A percentile compares a stretch with the other conserved stretches of the same genome.
These are phyloP conservation scores for Aspergillus sp. DNA, from an alignment of 2,329 filamentous ascomycete species.

Conservation along the genomic window DNA sequence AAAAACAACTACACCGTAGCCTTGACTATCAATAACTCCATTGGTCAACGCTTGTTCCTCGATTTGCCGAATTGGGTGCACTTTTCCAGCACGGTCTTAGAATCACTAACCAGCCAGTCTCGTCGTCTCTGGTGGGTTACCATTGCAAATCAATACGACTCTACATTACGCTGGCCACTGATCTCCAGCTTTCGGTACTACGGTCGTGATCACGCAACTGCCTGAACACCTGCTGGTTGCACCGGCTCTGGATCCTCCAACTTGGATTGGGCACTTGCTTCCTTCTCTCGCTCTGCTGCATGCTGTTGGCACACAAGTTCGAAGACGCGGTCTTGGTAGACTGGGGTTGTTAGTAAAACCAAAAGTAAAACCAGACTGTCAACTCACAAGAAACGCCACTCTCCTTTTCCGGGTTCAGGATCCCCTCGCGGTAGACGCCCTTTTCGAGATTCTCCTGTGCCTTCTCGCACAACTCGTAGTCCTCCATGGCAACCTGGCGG, in stretches of 20 bases:
- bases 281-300: conserved; percentile 30
- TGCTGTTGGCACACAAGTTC: conserved; percentile 47
- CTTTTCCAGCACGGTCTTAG: conserved; percentile 11
- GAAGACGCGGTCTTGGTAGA: conserved; percentile 49
- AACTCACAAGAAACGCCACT: conserved; percentile 53
- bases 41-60: background rate
- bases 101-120: background rate
- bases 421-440: conserved; percentile 56
- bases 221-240: background rate
- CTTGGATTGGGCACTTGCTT: conserved; percentile 4
- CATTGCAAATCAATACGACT: background rate
- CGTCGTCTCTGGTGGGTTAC: background rate
- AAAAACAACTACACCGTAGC: background rate
- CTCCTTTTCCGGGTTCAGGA: conserved; percentile 57
- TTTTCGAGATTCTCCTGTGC: conserved; percentile 55
- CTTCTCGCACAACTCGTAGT: conserved; percentile 58
- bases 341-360: conserved; percentile 24
- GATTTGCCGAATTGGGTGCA: conserved; percentile 18
- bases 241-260: conserved; percentile 7
- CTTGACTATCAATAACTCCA: background rate
- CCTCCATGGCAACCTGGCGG: conserved; percentile 56
- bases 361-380: background rate
- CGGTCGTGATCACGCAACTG: background rate
- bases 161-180: background rate
- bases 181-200: background rate